A percentile compares a stretch with the other conserved stretches of the same genome.
These are phyloP conservation scores for Acidiella bohemica DNA, from an alignment of 495 filamentous ascomycete genomes.

Conservation along the genomic window DNA sequence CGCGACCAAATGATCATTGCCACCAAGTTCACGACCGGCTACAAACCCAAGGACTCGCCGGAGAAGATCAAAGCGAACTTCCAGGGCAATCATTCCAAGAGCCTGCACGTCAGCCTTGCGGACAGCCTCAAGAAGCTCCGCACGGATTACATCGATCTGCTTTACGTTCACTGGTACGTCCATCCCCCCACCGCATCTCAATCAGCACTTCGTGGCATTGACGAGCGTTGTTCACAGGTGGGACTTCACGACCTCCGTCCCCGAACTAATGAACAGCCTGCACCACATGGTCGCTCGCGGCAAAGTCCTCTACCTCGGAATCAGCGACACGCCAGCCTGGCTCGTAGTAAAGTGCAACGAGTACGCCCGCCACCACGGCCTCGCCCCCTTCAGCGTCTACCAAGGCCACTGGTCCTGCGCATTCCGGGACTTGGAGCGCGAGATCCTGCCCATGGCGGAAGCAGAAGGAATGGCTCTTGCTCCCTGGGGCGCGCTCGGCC, in stretches of 20 bases:
- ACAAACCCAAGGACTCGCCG: constrained; percentile 22
- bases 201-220: too few relatives aligned
- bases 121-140: constrained; percentile 47
- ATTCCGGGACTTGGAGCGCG: constrained; percentile 22
- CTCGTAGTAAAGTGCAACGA: constrained; percentile 22
- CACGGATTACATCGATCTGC: constrained; percentile 52
- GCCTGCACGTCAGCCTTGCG: constrained; percentile 40
- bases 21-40: constrained; percentile 49
- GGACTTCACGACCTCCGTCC: constrained; percentile 50
- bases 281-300: constrained; percentile 44
- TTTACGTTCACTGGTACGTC: constrained; percentile 41
- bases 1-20: constrained; percentile 52
- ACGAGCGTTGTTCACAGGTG: too few relatives aligned
- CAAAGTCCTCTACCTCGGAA: constrained; percentile 58
- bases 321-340: constrained; percentile 48
- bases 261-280: constrained; percentile 57
- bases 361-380: constrained; percentile 20
- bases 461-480: constrained; percentile 55
- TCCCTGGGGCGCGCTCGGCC: constrained; percentile 50
- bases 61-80: constrained; percentile 43
- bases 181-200: too few relatives aligned
- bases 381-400: constrained; percentile 21
- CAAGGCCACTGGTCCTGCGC: constrained; percentile 21
- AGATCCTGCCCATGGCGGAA: constrained; percentile 22
- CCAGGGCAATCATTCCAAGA: constrained; percentile 49